Base-by-base conservation (phyloP, 148 eudicot genomes). In the Silene conica region DNA sequence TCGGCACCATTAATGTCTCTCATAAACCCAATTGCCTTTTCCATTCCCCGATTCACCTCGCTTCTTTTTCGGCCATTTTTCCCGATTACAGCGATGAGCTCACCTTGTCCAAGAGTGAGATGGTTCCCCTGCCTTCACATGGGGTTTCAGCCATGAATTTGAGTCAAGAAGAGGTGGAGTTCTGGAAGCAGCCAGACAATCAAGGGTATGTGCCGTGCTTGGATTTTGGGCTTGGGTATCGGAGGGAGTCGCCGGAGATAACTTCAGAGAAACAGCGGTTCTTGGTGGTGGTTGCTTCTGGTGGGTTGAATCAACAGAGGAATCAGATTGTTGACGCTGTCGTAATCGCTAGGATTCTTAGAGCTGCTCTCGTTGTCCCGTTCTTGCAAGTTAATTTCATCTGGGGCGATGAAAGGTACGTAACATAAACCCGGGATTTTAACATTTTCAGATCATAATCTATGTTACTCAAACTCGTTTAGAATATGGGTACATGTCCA, bases 281-380 rank as follows among this genome's bases (percentile, higher is more conserved):
- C 63, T 63, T 92, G 73, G 80, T 88, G 19, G 92, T 88, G 55
- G 90, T 87, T 31, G 89, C 84, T 15, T 87, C 90, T 3, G 96
- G 96, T 14, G 97, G 96, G 15, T 65, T 92, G 81, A 85, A 85
- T 52, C 87, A 88, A 75, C 89, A 84, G 70, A 77, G 92, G 67
- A 92, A 92, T 79, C 92, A 89, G 78, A 89, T 90, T 57, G 80
- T 87, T 38, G 92, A 87, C 78, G 92, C 90, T 0, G 96, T 88
- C 74, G 89, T 92, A 67, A 82, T 89, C 2, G 95, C 94, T 2
- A 71, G 97, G 60, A 74, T 92, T 77, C 94, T 92, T n/a, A 87
- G 79, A 63, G 94, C 90, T 21, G 86, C 90, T 31, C 77, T 92
- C 71, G 89, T 89, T 69, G 80, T 92, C 16, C 94, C 92, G 8